These are phyloP conservation scores for Magnolia kwangsiensis DNA, from an alignment of 164 flowering plant genomes.

Conservation along the genomic window DNA sequence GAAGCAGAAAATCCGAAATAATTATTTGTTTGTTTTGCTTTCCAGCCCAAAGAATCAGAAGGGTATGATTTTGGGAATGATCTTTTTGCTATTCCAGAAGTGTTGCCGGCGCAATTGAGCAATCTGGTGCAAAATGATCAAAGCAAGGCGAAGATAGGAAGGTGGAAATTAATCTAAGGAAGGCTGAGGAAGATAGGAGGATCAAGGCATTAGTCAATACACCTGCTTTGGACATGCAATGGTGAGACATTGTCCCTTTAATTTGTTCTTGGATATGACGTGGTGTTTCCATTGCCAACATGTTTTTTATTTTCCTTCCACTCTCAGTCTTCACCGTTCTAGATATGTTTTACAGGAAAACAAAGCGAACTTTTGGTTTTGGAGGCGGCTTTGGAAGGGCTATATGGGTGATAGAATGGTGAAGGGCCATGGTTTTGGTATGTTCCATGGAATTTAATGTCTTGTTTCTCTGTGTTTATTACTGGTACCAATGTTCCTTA, in stretches of 20 bases:
- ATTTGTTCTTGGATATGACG: too few relatives aligned
- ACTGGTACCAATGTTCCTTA: neutral
- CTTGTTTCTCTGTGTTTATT: neutral
- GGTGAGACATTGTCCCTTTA: too few relatives aligned
- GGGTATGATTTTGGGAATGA: conserved; percentile 95
- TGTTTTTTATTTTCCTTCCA: too few relatives aligned
- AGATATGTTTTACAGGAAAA: too few relatives aligned
- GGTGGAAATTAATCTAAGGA: conserved; percentile 75
- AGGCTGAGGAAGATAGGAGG: conserved; percentile 85
- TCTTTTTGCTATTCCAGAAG: conserved; percentile 78
- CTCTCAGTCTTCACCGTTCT: too few relatives aligned
- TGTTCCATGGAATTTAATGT: neutral
- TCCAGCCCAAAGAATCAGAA: conserved; percentile 67
- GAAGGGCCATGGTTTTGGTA: conserved; percentile 81
- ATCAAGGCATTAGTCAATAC: conserved; percentile 50
- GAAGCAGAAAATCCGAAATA: neutral
- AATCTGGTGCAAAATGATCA: conserved; percentile 24
- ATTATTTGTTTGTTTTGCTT: neutral
- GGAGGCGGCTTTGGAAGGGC: conserved; percentile 90
- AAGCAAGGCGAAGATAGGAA: conserved; percentile 41
- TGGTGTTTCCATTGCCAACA: too few relatives aligned
- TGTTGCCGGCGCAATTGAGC: conserved; percentile 39
- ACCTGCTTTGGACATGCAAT: too few relatives aligned
- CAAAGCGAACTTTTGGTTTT: neutral
- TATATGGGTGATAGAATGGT: too few relatives aligned